phyloP scores from a whole-genome alignment of 2,329 filamentous ascomycete species.

The Parastagonospora nodorum region DNA sequence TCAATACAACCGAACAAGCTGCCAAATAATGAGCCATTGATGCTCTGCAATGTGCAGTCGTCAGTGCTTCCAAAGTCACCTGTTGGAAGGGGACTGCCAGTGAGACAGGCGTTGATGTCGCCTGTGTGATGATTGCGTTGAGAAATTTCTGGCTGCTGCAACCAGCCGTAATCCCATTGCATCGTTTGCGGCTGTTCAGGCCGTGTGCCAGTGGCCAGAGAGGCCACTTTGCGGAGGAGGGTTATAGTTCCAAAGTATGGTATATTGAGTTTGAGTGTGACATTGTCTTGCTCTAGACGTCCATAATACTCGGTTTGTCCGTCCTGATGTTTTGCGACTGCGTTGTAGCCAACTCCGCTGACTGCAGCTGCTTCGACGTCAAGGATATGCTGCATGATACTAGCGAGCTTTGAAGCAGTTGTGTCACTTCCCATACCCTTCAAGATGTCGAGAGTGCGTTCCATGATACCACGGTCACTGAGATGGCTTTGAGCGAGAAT shows the following conservation, averaged over 20 bases:
- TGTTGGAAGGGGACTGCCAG: background rate
- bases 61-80: background rate
- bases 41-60: slow-evolving; percentile 19
- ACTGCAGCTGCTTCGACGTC: slow-evolving; percentile 16
- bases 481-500: slow-evolving; percentile 12
- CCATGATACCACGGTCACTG: slow-evolving; percentile 21
- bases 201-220: background rate
- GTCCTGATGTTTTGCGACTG: slow-evolving; percentile 18
- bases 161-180: background rate
- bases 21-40: slow-evolving; percentile 14
- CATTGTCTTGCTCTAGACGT: slow-evolving; percentile 10
- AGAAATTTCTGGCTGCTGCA: background rate
- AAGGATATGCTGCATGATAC: slow-evolving; percentile 14
- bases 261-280: slow-evolving; percentile 16
- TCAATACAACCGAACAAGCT: slow-evolving; percentile 5
- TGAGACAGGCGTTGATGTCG: background rate
- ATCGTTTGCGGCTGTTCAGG: background rate
- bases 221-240: slow-evolving; percentile 14
- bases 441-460: slow-evolving; percentile 14
- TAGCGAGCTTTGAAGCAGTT: slow-evolving; percentile 9
- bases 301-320: slow-evolving; percentile 26
- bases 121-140: background rate
- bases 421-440: slow-evolving; percentile 11
- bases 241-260: slow-evolving; percentile 30
- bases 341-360: slow-evolving; percentile 9